Base-by-base conservation (phyloP, 2,329 filamentous ascomycete genomes). In the Neodidymelliopsis sp. region DNA sequence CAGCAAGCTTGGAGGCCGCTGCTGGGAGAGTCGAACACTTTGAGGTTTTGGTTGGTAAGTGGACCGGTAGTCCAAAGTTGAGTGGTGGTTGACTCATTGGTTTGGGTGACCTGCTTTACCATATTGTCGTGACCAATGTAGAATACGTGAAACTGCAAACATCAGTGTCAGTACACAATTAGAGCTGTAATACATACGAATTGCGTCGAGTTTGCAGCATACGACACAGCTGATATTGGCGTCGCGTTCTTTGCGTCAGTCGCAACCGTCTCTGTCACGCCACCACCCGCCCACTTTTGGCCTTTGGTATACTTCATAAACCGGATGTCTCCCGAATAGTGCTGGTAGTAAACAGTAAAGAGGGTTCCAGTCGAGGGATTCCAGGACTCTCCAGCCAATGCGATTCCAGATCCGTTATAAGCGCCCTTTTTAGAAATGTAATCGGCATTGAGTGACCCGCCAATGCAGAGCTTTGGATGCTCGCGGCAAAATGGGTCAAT, bases 11-110 rank as follows among this genome's bases (percentile, higher is more conserved):
- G 90, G 22, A 94, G 75, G 2, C 94, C 94, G 36, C 96, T 88
- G 1, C 90, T 85, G 63, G 97, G 97, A 1, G 91, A 88, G 75
- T 97, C 93, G 71, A 95, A 95, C 59, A 87, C 88, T 56, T 95
- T 86, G 28, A 90, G 83, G 54, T 95, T 91, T 56, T 90, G 87
- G 70, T 96, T 90, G 60, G 86, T 67, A 10, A 71, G 44, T 54
- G 70, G 49, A 0, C 76, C 77, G 10, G 74, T 62, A 12, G 57
- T 41, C 76, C 76, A 78, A 12, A 77, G 52, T 16, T 58, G 50
- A 27, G 73, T 72, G 8, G 64, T 60, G 4, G 41, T 46, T 15
- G 41, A 41, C 3, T 41, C 49, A 47, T 77, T 77, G 30, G 62
- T 67, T 42, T 75, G 73, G 2, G 63, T 66, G 13, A 72, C 59